Evolutionary conservation across 371 early-diverging fungal genomes (phyloP).

Genomic region (Mucor velutinosus): DNA sequence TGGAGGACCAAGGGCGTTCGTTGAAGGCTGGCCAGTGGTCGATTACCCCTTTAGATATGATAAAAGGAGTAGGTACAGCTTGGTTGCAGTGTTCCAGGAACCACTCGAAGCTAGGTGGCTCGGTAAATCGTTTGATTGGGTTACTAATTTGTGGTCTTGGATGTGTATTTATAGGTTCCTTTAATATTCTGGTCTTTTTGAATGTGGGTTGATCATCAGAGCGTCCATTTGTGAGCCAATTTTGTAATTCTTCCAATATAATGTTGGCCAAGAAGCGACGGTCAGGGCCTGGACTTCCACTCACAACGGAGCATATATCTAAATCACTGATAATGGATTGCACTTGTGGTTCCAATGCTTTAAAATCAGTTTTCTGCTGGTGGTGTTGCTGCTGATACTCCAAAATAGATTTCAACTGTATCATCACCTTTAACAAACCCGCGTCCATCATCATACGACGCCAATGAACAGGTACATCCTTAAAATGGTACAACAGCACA

Average conservation of each 20-base stretch:
- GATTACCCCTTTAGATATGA: constrained; percentile 53
- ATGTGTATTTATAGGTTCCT: not conserved
- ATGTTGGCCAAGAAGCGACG: constrained; percentile 36
- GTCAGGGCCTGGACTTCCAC: constrained; percentile 54
- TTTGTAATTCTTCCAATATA: constrained; percentile 37
- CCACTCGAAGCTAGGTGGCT: constrained; percentile 24
- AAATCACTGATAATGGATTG: constrained; percentile 42
- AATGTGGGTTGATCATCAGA: not conserved
- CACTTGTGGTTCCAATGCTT: constrained; percentile 12
- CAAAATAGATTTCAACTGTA: constrained; percentile 15
- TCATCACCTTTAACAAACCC: constrained; percentile 45
- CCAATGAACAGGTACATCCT: constrained; percentile 60
- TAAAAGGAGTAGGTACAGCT: constrained; percentile 41
- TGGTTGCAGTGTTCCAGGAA: constrained; percentile 22
- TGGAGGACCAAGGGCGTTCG: constrained; percentile 60
- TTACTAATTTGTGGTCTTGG: not conserved
- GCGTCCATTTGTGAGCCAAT: constrained; percentile 12
- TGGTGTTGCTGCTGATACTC: not conserved
- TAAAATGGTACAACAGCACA: constrained; percentile 45
- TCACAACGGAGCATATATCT: constrained; percentile 56
- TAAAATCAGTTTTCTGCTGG: not conserved
- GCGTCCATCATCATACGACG: constrained; percentile 60
- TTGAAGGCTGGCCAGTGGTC: constrained; percentile 78
- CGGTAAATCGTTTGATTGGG: constrained; percentile 19
- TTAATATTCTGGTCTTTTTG: not conserved